Percentiles rank a stretch among this genome's conserved stretches.
Evolutionary conservation across 768 basidiomycete genomes (phyloP).

Genomic region (Tricholoma furcatifolium): DNA sequence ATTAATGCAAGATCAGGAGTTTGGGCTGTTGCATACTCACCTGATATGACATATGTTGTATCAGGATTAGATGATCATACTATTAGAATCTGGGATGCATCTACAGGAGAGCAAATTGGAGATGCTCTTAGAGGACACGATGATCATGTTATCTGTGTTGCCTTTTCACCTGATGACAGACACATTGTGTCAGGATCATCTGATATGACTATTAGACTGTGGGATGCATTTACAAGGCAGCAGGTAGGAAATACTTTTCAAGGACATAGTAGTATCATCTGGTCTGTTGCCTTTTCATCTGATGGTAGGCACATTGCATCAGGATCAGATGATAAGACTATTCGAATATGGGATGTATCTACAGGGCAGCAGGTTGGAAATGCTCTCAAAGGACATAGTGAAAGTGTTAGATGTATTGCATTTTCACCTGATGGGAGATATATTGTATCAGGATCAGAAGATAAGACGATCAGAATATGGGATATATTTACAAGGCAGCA

Average conservation of each 20-base stretch:
- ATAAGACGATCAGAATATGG: neutral
- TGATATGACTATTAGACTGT: neutral
- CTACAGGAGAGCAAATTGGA: too few species aligned
- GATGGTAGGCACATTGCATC: neutral
- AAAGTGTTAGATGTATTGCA: neutral
- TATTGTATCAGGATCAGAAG: neutral
- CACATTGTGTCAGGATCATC: conserved; percentile 1
- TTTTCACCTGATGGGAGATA: conserved; percentile 11
- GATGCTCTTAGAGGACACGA: too few species aligned
- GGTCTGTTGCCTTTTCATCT: neutral
- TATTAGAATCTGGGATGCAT: too few species aligned
- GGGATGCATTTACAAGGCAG: neutral
- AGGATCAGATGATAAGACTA: neutral
- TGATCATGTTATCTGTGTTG: neutral
- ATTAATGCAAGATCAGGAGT: too few species aligned
- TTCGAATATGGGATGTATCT: neutral
- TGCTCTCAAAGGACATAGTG: neutral
- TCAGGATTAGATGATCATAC: too few species aligned
- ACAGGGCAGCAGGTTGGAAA: neutral
- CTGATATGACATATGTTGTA: too few species aligned
- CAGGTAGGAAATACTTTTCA: conserved; percentile 1
- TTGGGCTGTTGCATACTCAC: too few species aligned
- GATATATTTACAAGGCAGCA: neutral
- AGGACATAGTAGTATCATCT: conserved; percentile 9
- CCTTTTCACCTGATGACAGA: conserved; percentile 10